phyloP scores from a whole-genome alignment of 768 basidiomycete species.

The Daedalea quercina region DNA sequence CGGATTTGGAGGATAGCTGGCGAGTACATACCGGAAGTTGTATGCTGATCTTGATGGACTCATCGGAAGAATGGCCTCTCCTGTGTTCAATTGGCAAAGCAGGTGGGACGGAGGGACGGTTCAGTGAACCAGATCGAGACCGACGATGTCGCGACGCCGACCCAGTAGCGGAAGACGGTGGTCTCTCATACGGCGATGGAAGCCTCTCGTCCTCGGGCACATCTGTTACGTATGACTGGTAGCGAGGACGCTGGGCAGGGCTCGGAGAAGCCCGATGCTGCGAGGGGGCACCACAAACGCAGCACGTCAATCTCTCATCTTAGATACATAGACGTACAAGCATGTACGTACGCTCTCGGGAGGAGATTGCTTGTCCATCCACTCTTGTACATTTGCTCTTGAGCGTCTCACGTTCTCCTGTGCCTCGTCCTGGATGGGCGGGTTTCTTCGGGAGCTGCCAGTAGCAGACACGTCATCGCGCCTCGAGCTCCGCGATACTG shows the following conservation, averaged over 20 bases:
- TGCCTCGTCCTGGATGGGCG: background rate
- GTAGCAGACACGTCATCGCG: slow-evolving; percentile 1
- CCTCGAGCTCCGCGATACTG: background rate
- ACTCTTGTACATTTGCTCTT: background rate
- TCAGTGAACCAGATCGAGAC: slow-evolving; percentile 1
- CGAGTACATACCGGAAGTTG: slow-evolving; percentile 19
- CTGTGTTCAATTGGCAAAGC: background rate
- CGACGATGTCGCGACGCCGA: background rate
- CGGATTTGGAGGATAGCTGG: background rate
- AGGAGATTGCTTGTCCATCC: background rate
- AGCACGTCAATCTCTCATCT: background rate
- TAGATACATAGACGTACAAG: background rate
- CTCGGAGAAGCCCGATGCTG: background rate
- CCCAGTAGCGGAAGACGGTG: background rate
- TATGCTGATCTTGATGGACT: slow-evolving; percentile 14
- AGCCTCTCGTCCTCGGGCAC: background rate
- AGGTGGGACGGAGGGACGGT: background rate
- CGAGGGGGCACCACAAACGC: no score
- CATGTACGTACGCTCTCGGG: background rate
- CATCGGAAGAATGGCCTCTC: slow-evolving; percentile 6
- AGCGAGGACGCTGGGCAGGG: background rate
- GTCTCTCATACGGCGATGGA: background rate
- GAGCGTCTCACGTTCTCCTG: background rate
- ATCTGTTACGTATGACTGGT: background rate
- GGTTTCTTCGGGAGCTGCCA: background rate